Evolutionary conservation across 140 eudicot species (phyloP).

Genomic region (Erigeron philadelphicus): DNA sequence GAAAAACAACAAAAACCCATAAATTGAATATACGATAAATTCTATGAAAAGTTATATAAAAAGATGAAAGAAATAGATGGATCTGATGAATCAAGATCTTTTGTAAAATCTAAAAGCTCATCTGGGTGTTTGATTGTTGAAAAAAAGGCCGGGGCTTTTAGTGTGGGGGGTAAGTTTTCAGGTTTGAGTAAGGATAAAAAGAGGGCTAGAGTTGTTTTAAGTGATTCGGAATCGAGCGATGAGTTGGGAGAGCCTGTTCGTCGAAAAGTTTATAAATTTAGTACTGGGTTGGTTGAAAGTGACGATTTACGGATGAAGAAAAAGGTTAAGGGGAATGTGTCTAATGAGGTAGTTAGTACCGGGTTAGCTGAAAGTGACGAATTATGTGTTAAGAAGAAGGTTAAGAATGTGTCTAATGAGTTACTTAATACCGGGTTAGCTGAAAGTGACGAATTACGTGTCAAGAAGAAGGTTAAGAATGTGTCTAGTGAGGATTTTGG

Average conservation of each 20-base stretch:
- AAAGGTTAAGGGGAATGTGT: neutral
- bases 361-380: constrained; percentile 27
- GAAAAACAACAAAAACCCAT: too few species aligned
- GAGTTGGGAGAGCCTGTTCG: constrained; percentile 44
- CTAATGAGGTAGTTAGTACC: neutral
- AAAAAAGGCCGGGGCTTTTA: constrained; percentile 38
- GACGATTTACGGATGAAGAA: constrained; percentile 32
- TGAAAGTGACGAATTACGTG: too few species aligned
- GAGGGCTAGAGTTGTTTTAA: constrained; percentile 45
- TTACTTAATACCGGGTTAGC: too few species aligned
- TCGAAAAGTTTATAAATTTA: constrained; percentile 29
- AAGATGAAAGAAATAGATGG: constrained; percentile 37
- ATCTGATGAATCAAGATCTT: constrained; percentile 40
- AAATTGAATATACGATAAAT: too few species aligned
- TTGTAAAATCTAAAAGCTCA: too few species aligned
- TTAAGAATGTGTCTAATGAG: too few species aligned
- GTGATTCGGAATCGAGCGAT: constrained; percentile 60
- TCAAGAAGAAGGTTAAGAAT: too few species aligned
- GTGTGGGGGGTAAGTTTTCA: constrained; percentile 30
- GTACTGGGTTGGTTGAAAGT: constrained; percentile 25
- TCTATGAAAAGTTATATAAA: too few species aligned
- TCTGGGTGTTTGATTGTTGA: constrained; percentile 33
- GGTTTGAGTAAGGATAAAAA: constrained; percentile 41
- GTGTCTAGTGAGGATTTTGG: too few species aligned
- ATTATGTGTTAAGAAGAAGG: constrained; percentile 28